These are phyloP conservation scores for Syzygium syzygioides DNA, from an alignment of 441 rosid genomes.

Conservation along the genomic window DNA sequence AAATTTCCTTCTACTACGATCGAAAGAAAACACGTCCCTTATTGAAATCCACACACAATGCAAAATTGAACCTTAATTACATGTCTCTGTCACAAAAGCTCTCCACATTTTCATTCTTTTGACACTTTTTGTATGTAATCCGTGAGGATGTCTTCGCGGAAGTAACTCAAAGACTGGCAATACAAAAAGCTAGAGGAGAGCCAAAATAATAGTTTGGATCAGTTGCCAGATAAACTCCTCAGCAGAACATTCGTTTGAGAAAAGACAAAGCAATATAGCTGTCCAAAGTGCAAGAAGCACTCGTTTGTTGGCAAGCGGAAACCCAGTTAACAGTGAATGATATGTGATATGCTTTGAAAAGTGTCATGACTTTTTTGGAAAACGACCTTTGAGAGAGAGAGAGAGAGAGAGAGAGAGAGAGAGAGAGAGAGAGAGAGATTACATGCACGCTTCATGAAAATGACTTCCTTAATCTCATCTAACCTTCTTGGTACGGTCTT, in stretches of 20 bases:
- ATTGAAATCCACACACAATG: not conserved
- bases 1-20: not conserved
- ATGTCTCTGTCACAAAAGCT: not conserved
- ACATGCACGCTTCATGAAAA: not conserved
- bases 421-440: not conserved
- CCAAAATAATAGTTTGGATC: not conserved
- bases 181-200: not conserved
- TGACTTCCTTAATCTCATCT: not conserved
- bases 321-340: not conserved
- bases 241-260: not conserved
- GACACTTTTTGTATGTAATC: not conserved
- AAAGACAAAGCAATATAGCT: constrained; percentile 6
- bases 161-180: not conserved
- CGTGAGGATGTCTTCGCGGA: not conserved
- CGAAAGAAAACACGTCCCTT: not conserved
- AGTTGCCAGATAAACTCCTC: not conserved
- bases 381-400: not conserved
- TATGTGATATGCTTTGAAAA: not conserved
- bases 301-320: not conserved
- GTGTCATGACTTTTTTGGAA: not conserved
- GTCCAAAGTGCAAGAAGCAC: not conserved
- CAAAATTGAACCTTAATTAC: not conserved
- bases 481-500: not conserved
- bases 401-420: not conserved
- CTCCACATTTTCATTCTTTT: not conserved